Percentiles rank a stretch among this genome's conserved stretches.
Evolutionary conservation across 2,329 filamentous ascomycete species (phyloP).

Genomic region (Xylaria hypoxylon): DNA sequence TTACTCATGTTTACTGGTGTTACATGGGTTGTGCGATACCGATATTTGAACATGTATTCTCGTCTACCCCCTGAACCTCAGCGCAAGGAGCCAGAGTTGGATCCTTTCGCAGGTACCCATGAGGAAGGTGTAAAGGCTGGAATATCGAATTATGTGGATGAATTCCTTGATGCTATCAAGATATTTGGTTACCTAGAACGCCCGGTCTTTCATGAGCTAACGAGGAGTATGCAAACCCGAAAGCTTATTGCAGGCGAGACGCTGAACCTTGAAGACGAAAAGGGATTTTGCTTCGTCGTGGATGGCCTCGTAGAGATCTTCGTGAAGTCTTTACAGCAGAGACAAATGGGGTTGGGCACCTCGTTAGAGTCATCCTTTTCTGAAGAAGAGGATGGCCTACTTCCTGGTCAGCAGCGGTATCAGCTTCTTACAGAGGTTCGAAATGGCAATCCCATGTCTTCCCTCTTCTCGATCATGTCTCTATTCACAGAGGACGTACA

Average conservation of each 20-base stretch:
- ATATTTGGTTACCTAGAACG: constrained; percentile 98
- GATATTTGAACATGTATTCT: constrained; percentile 97
- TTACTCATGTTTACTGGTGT: constrained; percentile 86
- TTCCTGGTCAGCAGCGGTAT: constrained; percentile 82
- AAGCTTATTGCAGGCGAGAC: constrained; percentile 98
- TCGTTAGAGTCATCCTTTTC: constrained; percentile 65
- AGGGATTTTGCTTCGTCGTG: constrained; percentile 97
- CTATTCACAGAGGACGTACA: constrained; percentile 96
- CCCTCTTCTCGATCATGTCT: constrained; percentile 95
- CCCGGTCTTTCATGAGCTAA: constrained; percentile 97
- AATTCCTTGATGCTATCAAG: constrained; percentile 98
- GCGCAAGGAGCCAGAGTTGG: constrained; percentile 93
- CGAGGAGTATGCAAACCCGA: constrained; percentile 96
- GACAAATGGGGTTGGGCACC: constrained; percentile 53
- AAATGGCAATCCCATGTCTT: constrained; percentile 98
- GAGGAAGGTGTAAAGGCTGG: constrained; percentile 91
- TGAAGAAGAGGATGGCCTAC: constrained; percentile 73
- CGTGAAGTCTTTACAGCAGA: constrained; percentile 80
- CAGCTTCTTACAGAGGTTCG: constrained; percentile 97
- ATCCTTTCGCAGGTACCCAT: constrained; percentile 92
- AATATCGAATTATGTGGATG: constrained; percentile 94
- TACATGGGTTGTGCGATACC: constrained; percentile 94
- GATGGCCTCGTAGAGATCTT: constrained; percentile 98
- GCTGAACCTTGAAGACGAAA: constrained; percentile 93
- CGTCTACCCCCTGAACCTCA: constrained; percentile 93